Base-by-base conservation (phyloP, 495 filamentous ascomycete genomes). In the Annulohypoxylon nitens region DNA sequence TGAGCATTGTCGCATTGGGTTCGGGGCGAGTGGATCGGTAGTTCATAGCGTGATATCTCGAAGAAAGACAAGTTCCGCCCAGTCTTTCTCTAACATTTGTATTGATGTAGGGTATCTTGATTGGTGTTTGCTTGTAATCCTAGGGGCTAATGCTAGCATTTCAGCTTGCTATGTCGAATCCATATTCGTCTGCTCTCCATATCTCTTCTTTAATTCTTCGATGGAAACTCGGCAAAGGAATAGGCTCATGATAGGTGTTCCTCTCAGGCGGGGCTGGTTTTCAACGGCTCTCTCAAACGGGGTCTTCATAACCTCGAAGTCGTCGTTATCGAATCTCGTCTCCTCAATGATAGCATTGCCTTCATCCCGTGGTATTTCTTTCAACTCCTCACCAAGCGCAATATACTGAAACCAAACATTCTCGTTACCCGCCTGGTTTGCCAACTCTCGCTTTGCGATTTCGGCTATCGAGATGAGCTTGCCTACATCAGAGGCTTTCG, bases 391-490 rank as follows among this genome's bases (percentile, higher is more conserved):
- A 53, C 64, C 51, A 30, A 90, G 70, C 4, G 81, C 74, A 48
- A 85, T 87, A 67, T 93, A 93, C 76, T 93, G 89, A 72, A 81
- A 92, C 86, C 87, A 90, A n/a, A 65, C 39, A 36, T 63, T 25
- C 16, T 34, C 60, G 11, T 30, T 30, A 7, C 37, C 61, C 14
- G 18, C 83, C 47, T 77, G 76, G 58, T 86, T 81, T n/a, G 66
- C 80, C 48, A 93, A 81, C 30, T 88, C 83, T 20, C 89, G 81
- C 71, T 91, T 91, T 11, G 87, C 82, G 14, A 93, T 88, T 79
- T 93, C 91, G 33, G 85, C 83, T 23, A 93, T 84, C 12, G 86
- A 88, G 65, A 92, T 85, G 59, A 91, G 81, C 76, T 93, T 93
- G 70, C 81, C 78, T 4, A 86, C 83, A 2, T 82, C 82, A 4